These are phyloP conservation scores for Aspergillus calidoustus DNA, from an alignment of 2,329 filamentous ascomycete species.

Conservation along the genomic window DNA sequence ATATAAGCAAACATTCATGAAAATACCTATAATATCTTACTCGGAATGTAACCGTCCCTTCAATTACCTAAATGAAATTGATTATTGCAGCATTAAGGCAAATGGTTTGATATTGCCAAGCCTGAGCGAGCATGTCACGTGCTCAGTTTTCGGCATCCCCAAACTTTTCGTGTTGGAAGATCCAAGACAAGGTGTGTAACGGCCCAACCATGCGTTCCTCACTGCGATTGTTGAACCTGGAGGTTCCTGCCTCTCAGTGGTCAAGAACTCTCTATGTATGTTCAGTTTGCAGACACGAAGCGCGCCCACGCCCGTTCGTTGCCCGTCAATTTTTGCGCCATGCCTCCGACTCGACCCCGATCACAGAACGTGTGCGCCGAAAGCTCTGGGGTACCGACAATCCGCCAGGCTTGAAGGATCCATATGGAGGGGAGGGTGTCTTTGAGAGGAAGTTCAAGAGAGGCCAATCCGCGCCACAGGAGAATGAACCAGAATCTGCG, in stretches of 20 bases:
- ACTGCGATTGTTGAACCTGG: slow-evolving; percentile 42
- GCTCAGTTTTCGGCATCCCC: slow-evolving; percentile 21
- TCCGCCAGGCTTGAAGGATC: slow-evolving; percentile 54
- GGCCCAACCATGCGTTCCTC: slow-evolving; percentile 43
- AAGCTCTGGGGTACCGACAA: slow-evolving; percentile 57
- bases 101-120: slow-evolving; percentile 14
- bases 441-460: slow-evolving; percentile 35
- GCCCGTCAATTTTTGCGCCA: slow-evolving; percentile 41
- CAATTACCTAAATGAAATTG: background rate
- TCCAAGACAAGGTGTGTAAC: slow-evolving; percentile 7
- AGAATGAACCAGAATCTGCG: slow-evolving; percentile 19
- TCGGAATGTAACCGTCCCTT: background rate
- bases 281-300: slow-evolving; percentile 46
- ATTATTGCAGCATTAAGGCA: too few relatives aligned
- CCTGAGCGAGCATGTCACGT: slow-evolving; percentile 29
- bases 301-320: slow-evolving; percentile 36
- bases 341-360: slow-evolving; percentile 39
- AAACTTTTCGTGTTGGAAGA: slow-evolving; percentile 26
- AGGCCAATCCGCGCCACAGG: slow-evolving; percentile 22
- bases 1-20: slow-evolving; percentile 17
- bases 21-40: background rate
- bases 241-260: slow-evolving; percentile 35
- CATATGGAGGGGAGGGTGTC: slow-evolving; percentile 48
- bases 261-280: slow-evolving; percentile 43
- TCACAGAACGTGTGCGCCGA: slow-evolving; percentile 52